These are phyloP conservation scores for Eutrema heterophyllum DNA, from an alignment of 345 rosid species.

Conservation along the genomic window DNA sequence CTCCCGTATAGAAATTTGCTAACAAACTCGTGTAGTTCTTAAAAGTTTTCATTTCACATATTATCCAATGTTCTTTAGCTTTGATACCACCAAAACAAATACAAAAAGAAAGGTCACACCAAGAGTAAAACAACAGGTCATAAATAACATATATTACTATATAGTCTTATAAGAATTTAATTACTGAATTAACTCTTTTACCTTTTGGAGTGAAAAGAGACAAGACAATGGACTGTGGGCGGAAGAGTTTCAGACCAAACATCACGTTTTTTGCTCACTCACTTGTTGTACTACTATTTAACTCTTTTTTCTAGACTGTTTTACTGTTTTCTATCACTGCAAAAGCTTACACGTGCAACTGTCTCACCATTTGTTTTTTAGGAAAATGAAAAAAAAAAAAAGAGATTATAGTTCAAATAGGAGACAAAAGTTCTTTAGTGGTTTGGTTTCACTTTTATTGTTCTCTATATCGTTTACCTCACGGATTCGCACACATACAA, in stretches of 20 bases:
- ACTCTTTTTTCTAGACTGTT: background rate
- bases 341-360: background rate
- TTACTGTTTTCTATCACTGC: background rate
- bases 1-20: too few species aligned
- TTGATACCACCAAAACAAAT: too few species aligned
- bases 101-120: too few species aligned
- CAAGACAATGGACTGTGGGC: slow-evolving; percentile 1
- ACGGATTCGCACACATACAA: background rate
- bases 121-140: too few species aligned
- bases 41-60: too few species aligned
- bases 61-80: too few species aligned
- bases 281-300: background rate
- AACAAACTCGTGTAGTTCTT: too few species aligned
- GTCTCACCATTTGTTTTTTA: background rate
- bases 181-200: background rate
- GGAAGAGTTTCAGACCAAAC: slow-evolving; percentile 8
- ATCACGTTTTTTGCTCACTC: background rate
- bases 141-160: background rate
- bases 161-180: background rate
- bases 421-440: background rate
- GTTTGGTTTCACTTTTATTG: background rate
- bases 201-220: background rate
- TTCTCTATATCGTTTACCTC: background rate
- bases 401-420: background rate
- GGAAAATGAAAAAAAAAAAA: background rate